A percentile compares a stretch with the other conserved stretches of the same genome.
Evolutionary conservation across 139 green algal genomes (phyloP).

Genomic region (Zygnema cylindricum): DNA sequence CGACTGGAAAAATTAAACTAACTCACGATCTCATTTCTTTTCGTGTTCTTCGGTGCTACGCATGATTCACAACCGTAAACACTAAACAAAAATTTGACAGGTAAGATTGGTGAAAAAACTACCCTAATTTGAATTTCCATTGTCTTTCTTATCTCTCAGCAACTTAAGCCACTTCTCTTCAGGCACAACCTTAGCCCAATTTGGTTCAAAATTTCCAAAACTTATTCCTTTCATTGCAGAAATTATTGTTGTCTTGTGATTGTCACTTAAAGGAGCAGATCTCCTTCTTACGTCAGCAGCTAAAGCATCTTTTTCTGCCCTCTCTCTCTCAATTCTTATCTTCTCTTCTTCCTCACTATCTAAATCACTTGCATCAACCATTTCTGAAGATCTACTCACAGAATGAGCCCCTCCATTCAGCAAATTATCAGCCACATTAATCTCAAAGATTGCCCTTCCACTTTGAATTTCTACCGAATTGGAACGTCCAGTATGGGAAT

Average conservation of each 20-base stretch:
- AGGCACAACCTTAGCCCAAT: neutral
- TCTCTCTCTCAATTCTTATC: neutral
- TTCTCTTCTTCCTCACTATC: neutral
- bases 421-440: neutral
- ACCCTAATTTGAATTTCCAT: too few relatives aligned
- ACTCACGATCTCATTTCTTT: too few relatives aligned
- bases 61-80: too few relatives aligned
- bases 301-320: neutral
- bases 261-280: neutral
- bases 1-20: too few relatives aligned
- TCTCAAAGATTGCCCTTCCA: neutral
- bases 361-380: neutral
- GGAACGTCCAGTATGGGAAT: neutral
- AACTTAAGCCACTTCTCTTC: neutral
- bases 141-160: neutral
- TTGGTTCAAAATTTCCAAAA: neutral
- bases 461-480: neutral
- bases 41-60: too few relatives aligned
- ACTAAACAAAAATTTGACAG: too few relatives aligned
- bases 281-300: neutral
- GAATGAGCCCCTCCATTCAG: neutral
- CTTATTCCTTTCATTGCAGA: slow-evolving; percentile 7
- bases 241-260: slow-evolving; percentile 1
- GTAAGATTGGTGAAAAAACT: too few relatives aligned
- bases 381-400: neutral